Evolutionary conservation across 352 stramenopile genomes (phyloP).

Genomic region (Globisporangium echinulatum): DNA sequence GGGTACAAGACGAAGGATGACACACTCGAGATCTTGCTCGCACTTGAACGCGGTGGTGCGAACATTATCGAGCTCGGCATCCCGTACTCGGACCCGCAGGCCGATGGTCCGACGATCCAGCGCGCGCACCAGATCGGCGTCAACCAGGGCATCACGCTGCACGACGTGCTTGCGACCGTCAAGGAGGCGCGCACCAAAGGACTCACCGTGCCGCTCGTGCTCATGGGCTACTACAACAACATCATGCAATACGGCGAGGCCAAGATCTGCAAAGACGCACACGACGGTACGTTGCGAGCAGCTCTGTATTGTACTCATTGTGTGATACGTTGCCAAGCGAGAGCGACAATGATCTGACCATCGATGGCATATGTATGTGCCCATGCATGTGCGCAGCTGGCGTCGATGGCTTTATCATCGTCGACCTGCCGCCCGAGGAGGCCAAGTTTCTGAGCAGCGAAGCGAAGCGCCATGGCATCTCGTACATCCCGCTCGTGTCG

Average conservation of each 20-base stretch:
- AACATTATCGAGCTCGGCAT: constrained; percentile 97
- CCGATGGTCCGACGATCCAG: constrained; percentile 98
- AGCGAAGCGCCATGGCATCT: constrained; percentile 87
- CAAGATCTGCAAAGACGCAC: constrained; percentile 77
- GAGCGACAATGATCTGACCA: too few species aligned
- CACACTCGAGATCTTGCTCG: constrained; percentile 95
- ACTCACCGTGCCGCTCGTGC: constrained; percentile 93
- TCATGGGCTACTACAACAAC: constrained; percentile 99
- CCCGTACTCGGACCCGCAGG: constrained; percentile 98
- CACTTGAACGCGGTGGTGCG: constrained; percentile 93
- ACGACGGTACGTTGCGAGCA: constrained; percentile 38
- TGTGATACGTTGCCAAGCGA: too few species aligned
- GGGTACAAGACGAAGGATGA: constrained; percentile 92
- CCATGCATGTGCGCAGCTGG: constrained; percentile 39
- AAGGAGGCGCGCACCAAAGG: constrained; percentile 86
- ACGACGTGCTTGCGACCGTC: constrained; percentile 91
- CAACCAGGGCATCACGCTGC: constrained; percentile 91
- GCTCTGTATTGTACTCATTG: too few species aligned
- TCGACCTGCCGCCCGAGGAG: constrained; percentile 96
- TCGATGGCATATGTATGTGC: background rate
- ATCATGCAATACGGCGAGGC: constrained; percentile 96
- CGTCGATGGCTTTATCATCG: constrained; percentile 97
- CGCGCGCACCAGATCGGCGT: constrained; percentile 92
- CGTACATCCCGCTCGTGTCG: constrained; percentile 96
- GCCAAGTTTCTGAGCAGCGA: constrained; percentile 86